phyloP scores from a whole-genome alignment of 164 flowering plant species.

The Paratinospora sagittata region DNA sequence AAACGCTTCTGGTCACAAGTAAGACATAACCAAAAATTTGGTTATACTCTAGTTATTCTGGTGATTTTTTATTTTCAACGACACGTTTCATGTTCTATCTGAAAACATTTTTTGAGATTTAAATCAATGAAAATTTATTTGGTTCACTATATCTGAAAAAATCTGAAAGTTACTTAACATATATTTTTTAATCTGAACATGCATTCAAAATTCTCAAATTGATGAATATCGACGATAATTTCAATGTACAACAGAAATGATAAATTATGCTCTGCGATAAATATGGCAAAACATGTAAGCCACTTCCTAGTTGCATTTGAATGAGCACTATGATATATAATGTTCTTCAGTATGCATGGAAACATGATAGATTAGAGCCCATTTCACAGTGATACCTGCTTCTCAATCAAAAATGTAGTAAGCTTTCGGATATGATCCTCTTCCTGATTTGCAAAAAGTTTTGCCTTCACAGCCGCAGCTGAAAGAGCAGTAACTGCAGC shows the following conservation, averaged over 20 bases:
- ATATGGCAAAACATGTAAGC: background rate
- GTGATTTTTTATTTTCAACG: too few relatives aligned
- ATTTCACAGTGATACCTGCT: slow-evolving; percentile 57
- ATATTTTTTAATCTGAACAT: background rate
- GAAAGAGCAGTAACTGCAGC: slow-evolving; percentile 78
- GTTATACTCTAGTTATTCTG: too few relatives aligned
- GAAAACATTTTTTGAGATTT: too few relatives aligned
- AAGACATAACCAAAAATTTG: too few relatives aligned
- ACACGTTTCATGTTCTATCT: too few relatives aligned
- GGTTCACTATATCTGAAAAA: background rate
- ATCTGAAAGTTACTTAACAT: too few relatives aligned
- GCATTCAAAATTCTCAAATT: background rate
- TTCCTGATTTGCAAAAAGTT: slow-evolving; percentile 80
- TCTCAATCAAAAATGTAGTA: slow-evolving; percentile 58
- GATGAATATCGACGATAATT: background rate
- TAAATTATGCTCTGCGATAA: background rate
- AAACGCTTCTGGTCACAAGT: too few relatives aligned
- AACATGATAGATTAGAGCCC: background rate
- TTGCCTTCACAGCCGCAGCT: slow-evolving; percentile 94
- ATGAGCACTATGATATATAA: background rate
- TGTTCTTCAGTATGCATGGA: slow-evolving; percentile 1
- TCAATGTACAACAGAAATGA: background rate
- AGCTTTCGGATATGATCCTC: slow-evolving; percentile 82
- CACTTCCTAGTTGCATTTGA: background rate
- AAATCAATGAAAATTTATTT: too few relatives aligned